These are phyloP conservation scores for Fagopyrum tataricum DNA, from an alignment of 148 eudicot genomes.

Conservation along the genomic window DNA sequence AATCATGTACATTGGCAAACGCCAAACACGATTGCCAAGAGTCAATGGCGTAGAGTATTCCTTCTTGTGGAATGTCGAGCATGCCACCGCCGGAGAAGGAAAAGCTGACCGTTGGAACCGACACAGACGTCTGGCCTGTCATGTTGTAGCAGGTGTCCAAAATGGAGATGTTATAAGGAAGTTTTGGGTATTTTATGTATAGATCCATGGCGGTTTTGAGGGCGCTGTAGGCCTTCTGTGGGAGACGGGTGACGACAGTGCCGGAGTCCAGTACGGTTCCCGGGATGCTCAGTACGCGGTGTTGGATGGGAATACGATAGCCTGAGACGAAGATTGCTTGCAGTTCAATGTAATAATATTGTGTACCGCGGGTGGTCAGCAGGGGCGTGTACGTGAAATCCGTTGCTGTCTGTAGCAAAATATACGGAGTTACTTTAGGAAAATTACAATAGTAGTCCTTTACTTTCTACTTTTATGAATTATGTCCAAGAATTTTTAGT, in stretches of 20 bases:
- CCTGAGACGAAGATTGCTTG: conserved; percentile 41
- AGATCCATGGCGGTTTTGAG: conserved; percentile 35
- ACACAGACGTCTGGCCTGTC: conserved; percentile 24
- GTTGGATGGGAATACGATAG: conserved; percentile 28
- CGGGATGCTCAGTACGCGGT: conserved; percentile 32
- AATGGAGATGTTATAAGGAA: conserved; percentile 32
- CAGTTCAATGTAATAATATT: conserved; percentile 45
- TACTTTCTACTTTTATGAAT: too few relatives aligned
- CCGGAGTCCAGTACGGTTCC: conserved; percentile 76
- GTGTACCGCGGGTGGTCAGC: conserved; percentile 10
- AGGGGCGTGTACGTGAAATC: conserved; percentile 37
- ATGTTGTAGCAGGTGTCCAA: conserved; percentile 71
- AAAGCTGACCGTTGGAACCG: conserved; percentile 42
- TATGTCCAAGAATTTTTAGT: too few relatives aligned
- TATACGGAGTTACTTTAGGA: too few relatives aligned
- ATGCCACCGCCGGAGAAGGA: conserved; percentile 33
- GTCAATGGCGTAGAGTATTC: conserved; percentile 27
- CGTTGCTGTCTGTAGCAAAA: conserved; percentile 19
- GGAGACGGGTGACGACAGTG: conserved; percentile 62
- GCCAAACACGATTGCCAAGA: conserved; percentile 48
- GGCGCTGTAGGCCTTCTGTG: conserved; percentile 50
- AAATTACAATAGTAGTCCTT: too few relatives aligned
- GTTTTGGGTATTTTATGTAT: conserved; percentile 38
- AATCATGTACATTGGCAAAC: conserved; percentile 45
- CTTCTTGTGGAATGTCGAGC: conserved; percentile 25